phyloP scores from a whole-genome alignment of 2,329 filamentous ascomycete species.

The Cladosporium sphaerospermum region DNA sequence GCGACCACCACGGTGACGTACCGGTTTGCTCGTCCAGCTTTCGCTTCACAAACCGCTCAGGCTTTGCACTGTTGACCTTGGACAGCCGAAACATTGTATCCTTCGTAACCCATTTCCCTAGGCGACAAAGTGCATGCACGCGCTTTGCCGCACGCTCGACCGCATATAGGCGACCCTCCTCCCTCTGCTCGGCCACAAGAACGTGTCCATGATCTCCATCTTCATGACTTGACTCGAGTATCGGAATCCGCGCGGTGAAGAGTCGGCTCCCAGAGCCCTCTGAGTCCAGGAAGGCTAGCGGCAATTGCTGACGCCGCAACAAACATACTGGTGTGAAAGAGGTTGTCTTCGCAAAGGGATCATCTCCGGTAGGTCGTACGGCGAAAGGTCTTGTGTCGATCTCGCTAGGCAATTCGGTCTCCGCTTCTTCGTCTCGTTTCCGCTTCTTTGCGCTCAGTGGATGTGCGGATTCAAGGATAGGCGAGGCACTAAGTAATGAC shows the following conservation, averaged over 20 bases:
- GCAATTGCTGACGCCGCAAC: conserved; percentile 54
- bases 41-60: conserved; percentile 27
- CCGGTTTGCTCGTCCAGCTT: conserved; percentile 18
- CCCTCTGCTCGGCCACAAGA: conserved; percentile 56
- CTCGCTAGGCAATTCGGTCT: conserved; percentile 7
- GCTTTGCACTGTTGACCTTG: conserved; percentile 16
- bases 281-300: conserved; percentile 58
- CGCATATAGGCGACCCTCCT: conserved; percentile 50
- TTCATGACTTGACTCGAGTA: conserved; percentile 54
- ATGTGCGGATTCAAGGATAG: background rate
- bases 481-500: conserved; percentile 10
- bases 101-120: conserved; percentile 61
- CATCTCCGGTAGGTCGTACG: conserved; percentile 19
- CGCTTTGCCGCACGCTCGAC: conserved; percentile 59
- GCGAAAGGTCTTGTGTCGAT: conserved; percentile 23
- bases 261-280: conserved; percentile 46
- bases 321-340: conserved; percentile 34
- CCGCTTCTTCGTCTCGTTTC: conserved; percentile 12
- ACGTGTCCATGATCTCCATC: conserved; percentile 44
- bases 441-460: conserved; percentile 13
- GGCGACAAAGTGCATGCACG: conserved; percentile 61
- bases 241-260: conserved; percentile 57
- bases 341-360: conserved; percentile 22
- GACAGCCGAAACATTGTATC: conserved; percentile 47
- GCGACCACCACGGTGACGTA: conserved; percentile 10